A percentile compares a stretch with the other conserved stretches of the same genome.
Evolutionary conservation across 164 flowering plant genomes (phyloP).

Genomic region (Paratinospora sagittata): DNA sequence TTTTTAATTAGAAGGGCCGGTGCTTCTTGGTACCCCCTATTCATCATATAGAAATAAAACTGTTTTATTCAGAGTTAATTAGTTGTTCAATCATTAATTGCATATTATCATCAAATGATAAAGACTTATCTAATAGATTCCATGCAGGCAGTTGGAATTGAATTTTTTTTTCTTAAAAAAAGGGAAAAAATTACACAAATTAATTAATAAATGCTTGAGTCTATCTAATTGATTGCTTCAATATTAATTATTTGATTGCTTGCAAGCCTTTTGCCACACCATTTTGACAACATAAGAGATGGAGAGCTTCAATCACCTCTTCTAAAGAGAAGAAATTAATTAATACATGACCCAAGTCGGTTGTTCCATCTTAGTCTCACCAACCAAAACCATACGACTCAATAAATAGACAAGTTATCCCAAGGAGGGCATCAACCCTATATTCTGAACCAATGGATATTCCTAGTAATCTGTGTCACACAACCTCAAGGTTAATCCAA

Average conservation of each 20-base stretch:
- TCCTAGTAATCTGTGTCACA: neutral
- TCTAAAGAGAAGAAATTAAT: neutral
- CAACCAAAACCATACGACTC: neutral
- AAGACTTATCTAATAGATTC: no score
- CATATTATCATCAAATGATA: no score
- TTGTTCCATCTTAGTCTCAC: constrained; percentile 8
- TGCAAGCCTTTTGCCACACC: neutral
- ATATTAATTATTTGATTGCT: neutral
- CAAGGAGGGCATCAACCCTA: neutral
- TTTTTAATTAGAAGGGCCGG: no score
- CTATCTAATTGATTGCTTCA: neutral
- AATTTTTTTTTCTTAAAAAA: no score
- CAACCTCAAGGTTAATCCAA: neutral
- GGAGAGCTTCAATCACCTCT: neutral
- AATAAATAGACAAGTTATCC: neutral
- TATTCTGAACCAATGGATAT: neutral
- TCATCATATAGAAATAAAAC: no score
- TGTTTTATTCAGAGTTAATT: no score
- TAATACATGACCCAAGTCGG: neutral
- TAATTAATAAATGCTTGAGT: neutral
- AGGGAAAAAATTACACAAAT: neutral
- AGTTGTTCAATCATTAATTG: no score
- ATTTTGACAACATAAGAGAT: neutral
- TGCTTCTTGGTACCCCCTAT: no score
- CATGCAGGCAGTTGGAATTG: no score